Evolutionary conservation across 306 rosid species (phyloP).

Genomic region (Parietaria judaica): DNA sequence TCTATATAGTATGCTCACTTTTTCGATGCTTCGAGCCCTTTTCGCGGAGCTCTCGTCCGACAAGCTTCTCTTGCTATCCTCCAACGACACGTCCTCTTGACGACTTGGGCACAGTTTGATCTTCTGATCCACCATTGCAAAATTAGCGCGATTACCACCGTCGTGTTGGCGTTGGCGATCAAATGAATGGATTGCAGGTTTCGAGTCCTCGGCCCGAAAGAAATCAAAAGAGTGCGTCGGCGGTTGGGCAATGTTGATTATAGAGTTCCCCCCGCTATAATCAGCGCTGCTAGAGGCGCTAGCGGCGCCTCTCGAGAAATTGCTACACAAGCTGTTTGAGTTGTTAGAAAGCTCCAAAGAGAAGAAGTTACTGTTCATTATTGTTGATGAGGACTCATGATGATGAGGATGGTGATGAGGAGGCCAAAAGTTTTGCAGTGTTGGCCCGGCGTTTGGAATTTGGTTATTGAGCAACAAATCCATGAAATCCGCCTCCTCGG

Average conservation of each 20-base stretch:
- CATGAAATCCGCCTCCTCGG: conserved; percentile 40
- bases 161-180: conserved; percentile 11
- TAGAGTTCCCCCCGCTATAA: not conserved
- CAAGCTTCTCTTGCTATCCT: conserved; percentile 12
- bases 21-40: conserved; percentile 32
- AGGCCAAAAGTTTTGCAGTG: conserved; percentile 29
- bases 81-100: not conserved
- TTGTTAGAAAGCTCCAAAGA: conserved; percentile 23
- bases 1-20: conserved; percentile 32
- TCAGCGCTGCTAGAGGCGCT: conserved; percentile 15
- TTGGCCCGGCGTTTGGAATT: conserved; percentile 20
- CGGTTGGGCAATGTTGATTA: conserved; percentile 17
- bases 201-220: conserved; percentile 28
- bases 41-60: conserved; percentile 31
- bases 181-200: conserved; percentile 13
- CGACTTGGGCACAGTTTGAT: too few species aligned
- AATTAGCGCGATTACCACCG: not conserved
- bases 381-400: not conserved
- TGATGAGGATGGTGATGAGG: not conserved
- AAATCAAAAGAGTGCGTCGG: conserved; percentile 22
- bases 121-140: conserved; percentile 13
- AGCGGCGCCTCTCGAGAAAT: conserved; percentile 23
- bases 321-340: not conserved
- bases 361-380: conserved; percentile 24
- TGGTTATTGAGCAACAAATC: conserved; percentile 26